Percentiles rank a stretch among this genome's conserved stretches.
Evolutionary conservation across 1,139 yeast species (phyloP).

Genomic region (Pichiaceae sp.): DNA sequence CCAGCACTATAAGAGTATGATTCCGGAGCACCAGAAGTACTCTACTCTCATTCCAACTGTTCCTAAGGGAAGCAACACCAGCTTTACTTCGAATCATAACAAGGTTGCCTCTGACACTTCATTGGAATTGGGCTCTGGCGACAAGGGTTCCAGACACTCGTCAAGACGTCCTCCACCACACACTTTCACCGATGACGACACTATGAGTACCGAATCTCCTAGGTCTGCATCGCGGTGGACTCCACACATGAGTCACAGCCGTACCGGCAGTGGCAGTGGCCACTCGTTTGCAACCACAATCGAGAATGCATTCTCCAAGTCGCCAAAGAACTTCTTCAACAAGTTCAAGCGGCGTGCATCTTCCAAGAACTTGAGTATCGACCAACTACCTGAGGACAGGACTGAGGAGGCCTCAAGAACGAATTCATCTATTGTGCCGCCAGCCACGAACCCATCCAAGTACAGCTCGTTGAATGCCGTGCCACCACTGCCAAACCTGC

Average conservation of each 20-base stretch:
- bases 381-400: neutral
- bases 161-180: too few species aligned
- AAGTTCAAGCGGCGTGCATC: slow-evolving; percentile 1
- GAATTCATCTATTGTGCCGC: neutral
- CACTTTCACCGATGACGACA: neutral
- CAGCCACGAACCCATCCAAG: neutral
- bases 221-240: neutral
- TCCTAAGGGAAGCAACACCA: neutral
- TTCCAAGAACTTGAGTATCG: neutral
- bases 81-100: neutral
- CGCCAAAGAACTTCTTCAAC: slow-evolving; percentile 4
- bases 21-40: neutral
- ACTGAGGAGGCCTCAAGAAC: too few species aligned
- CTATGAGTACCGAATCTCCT: neutral
- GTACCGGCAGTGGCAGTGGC: neutral
- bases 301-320: slow-evolving; percentile 3
- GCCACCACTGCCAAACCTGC: neutral
- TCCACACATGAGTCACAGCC: neutral
- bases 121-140: neutral
- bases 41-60: neutral
- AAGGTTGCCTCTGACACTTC: neutral
- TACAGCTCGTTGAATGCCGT: neutral
- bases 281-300: neutral
- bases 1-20: slow-evolving; percentile 1
- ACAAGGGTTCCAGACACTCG: neutral